Evolutionary conservation across 2,329 filamentous ascomycete species (phyloP), one percentile per base, ranked within the genome.

Genomic region (Aspergillus udagawae): DNA sequence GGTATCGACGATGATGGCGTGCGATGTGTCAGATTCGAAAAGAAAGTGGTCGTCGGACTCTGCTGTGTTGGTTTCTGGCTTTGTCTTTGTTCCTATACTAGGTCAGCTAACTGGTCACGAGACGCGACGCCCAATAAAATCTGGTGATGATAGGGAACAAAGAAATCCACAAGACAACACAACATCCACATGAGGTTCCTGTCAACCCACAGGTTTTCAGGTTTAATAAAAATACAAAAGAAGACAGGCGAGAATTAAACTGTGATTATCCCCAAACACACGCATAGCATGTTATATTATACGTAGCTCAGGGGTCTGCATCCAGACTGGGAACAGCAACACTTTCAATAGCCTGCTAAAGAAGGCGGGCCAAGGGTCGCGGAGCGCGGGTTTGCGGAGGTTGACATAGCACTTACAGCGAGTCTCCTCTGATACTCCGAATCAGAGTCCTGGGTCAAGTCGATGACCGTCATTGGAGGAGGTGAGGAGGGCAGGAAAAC

Each of bases 381-480:
- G 35, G 41, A 21, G 25, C 10, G 17, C 23, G 9, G 28, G 4
- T 23, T 29, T 27, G 6, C 8, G n/a, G 47, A 27, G 4, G 8
- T 27, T 48, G 52, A 17, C 3, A 25, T 14, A 20, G 29, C 20
- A 23, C 28, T 54, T n/a, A 25, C 23, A 49, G 20, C 9, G 38
- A 42, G 8, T 21, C 47, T 20, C 44, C 45, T 56, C 54, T 60
- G 55, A 21, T 60, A 60, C 21, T 66, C 66, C 1, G 64, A 55
- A 41, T 68, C 65, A 3, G 64, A 69, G 45, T 70, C 66, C 29
- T 52, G 41, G 0, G 66, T 70, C 14, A 70, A 49, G 50, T 70
- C 67, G 20, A 69, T 66, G 6, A 68, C 57, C 65, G 65, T 69
- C 4, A 27, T 55, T 32, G 27, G 28, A 20, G 41, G 38, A 27